Conservation (phyloP, 2,329 filamentous ascomycete species). For the Ceratocystis papillata region DNA sequence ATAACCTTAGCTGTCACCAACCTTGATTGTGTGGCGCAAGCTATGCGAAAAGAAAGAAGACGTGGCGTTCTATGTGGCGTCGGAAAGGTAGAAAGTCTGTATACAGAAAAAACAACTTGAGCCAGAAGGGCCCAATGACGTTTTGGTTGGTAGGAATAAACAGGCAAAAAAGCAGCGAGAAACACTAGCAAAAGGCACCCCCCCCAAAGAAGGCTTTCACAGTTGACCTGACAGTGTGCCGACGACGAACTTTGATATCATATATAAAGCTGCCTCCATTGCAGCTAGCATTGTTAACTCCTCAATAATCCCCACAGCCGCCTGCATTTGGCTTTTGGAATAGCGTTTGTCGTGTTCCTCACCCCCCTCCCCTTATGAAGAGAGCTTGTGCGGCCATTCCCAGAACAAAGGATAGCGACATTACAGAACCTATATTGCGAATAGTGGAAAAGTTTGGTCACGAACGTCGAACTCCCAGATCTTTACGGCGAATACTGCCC, state of each 20-base stretch:
- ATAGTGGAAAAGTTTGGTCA: not conserved
- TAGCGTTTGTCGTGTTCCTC: not conserved
- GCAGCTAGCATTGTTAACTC: not conserved
- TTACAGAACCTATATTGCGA: not conserved
- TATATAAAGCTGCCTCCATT: not conserved
- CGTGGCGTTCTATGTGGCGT: not conserved
- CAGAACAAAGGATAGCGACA: not conserved
- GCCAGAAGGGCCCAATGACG: conserved; percentile 12
- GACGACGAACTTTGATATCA: not conserved
- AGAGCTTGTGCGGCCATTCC: not conserved
- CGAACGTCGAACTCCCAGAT: not conserved
- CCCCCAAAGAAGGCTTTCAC: not conserved
- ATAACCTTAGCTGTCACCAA: not conserved
- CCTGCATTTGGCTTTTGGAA: not conserved
- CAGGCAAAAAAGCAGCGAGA: not conserved
- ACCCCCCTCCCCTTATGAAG: not conserved
- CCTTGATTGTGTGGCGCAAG: not conserved
- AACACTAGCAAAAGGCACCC: not conserved
- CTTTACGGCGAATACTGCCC: not conserved
- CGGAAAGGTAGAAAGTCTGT: not conserved
- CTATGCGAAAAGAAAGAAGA: not conserved
- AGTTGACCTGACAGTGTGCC: not conserved
- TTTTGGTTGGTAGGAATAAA: conserved; percentile 6
- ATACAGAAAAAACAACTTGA: not conserved
- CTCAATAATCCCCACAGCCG: not conserved